Base-by-base conservation (phyloP, 1,284 basidiomycete genomes). In the Coniophora puteana region DNA sequence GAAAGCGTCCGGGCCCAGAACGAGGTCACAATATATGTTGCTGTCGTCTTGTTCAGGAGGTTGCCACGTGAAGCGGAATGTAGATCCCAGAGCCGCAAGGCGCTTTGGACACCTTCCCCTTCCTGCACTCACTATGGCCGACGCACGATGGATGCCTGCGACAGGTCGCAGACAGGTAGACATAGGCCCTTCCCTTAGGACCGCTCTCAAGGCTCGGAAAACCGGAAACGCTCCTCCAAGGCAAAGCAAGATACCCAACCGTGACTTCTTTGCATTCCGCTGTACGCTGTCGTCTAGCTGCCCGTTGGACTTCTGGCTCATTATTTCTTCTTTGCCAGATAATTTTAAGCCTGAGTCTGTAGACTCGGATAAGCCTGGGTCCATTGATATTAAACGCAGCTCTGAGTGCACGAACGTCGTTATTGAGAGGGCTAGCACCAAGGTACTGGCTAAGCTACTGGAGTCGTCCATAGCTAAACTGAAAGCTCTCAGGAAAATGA, bases 291-390 rank as follows among this genome's bases (percentile, higher is more conserved):
- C 28, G 34, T 36, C n/a, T 33, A 25, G 38, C 11, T 47, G 40
- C 38, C 21, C 20, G 36, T 50, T 36, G 26, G 16, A 35, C 8
- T 20, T 42, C 23, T 26, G 24, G n/a, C 26, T 39, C 28, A 32
- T 41, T 30, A 11, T 21, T 8, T 20, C 20, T 33, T 13, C 32
- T 18, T 45, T 17, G 10, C 16, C 50, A 89, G 86, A 87, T 53
- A 80, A 82, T 51, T 86, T 86, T 62, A 84, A 78, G 55, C 83
- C 87, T 2, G 71, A 75, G 40, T 79, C 81, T 6, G 70, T 88
- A 32, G 83, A 89, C 53, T 51, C 69, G 23, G 68, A 69, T 3
- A 80, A 76, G 51, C 71, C 80, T 24, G 86, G 84, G 13, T 71
- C 69, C 27, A 71, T 89, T 23, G 75, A 80, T 35, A 68, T 81